Evolutionary conservation across 1,284 basidiomycete species (phyloP), one percentile per base, ranked within the genome.

Genomic region (Fistulinella cinereoalba): DNA sequence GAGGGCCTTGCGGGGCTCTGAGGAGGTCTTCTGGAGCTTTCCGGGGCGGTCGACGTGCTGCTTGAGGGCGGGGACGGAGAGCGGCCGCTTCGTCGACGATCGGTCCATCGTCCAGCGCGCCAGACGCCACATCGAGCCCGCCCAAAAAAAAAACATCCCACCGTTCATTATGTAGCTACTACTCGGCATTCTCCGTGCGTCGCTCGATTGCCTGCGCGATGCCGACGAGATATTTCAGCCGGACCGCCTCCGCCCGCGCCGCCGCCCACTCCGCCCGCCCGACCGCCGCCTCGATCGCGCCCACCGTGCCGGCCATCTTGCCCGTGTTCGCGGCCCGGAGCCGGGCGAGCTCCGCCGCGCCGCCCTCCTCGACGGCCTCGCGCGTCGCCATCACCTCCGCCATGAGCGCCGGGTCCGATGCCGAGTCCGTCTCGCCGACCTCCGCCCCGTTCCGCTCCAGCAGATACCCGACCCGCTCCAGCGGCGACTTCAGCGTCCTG

Each of bases 321-420:
- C 62, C 88, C 92, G 60, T 61, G 64, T 91, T 93, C 13, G 70
- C 68, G 4, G 72, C 67, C 23, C 75, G 65, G 24, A 95, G 69
- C 6, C 52, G 51, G 15, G 76, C 71, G 2, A 92, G 75, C 19
- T 61, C 64, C 1, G 50, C 57, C 11, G 65, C 65, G 12, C 63
- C 51, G 1, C 89, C 82, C 28, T 80, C 79, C 50, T 93, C 91
- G 22, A 97, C 75, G 34, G 75, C 74, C 67, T 96, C 92, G 37
- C 90, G 70, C n/a, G 76, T 77, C 56, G 92, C 85, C 78, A 97
- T 84, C 37, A 96, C 80, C 56, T 89, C 81, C 64, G 77, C 76
- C 49, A 97, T 76, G 40, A 97, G 78, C 39, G 73, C 77, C 27
- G 80, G 70, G 61, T 96, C 88, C 7, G 86, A 80, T 23, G 88